Evolutionary conservation across 1,139 yeast genomes (phyloP).

Genomic region (Kodamaea sp.): DNA sequence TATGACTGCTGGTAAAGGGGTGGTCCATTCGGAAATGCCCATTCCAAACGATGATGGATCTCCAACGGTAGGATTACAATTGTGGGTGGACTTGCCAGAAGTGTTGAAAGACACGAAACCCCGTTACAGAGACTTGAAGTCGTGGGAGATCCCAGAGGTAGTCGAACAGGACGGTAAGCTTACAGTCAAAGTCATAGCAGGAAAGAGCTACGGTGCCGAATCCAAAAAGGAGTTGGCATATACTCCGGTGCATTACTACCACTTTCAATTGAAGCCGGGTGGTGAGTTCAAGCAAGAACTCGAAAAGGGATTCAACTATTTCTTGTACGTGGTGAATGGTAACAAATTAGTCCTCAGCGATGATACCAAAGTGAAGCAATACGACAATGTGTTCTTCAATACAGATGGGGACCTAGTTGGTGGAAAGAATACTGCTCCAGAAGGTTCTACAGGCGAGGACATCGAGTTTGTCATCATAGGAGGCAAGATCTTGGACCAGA

Average conservation of each 20-base stretch:
- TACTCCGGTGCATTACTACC: conserved; percentile 79
- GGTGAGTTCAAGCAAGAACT: conserved; percentile 64
- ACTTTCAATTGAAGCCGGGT: conserved; percentile 65
- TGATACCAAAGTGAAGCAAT: conserved; percentile 40
- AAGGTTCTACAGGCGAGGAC: conserved; percentile 20
- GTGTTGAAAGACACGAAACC: conserved; percentile 69
- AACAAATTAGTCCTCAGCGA: conserved; percentile 49
- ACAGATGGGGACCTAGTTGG: conserved; percentile 59
- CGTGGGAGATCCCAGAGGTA: conserved; percentile 65
- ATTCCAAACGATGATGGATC: conserved; percentile 56
- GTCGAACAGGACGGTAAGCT: conserved; percentile 67
- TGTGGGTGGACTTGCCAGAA: conserved; percentile 88
- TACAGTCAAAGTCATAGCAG: conserved; percentile 72
- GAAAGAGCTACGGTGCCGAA: conserved; percentile 73
- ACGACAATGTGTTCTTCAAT: conserved; percentile 62
- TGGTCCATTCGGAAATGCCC: conserved; percentile 88
- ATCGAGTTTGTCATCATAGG: conserved; percentile 69
- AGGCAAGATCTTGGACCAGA: conserved; percentile 75
- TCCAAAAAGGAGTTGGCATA: conserved; percentile 76
- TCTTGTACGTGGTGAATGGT: conserved; percentile 71
- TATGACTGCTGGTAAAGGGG: conserved; percentile 92
- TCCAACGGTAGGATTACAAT: conserved; percentile 70
- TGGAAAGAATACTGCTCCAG: conserved; percentile 32
- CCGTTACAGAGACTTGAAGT: conserved; percentile 74
- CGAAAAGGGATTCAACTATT: conserved; percentile 68